Base-by-base conservation (phyloP, 192 early-diverging fungal species). In the Globomyces pollinis-pini region DNA sequence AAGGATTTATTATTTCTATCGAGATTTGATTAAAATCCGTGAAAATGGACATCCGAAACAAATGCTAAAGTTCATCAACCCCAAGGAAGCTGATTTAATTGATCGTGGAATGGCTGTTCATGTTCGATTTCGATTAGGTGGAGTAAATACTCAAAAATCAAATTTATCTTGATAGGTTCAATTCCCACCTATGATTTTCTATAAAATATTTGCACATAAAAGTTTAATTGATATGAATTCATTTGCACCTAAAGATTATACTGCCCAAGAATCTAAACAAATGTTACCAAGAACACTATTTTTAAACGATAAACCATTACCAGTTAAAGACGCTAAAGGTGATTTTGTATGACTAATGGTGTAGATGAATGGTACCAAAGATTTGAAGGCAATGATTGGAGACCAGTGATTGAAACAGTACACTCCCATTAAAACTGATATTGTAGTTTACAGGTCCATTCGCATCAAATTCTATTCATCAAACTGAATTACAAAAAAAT, bases 181-280 rank as follows among this genome's bases (percentile, higher is more conserved):
- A 15, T 84, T 84, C 53, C 81, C 81, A 23, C 81, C 81, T 15
- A 68, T 63, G 2, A 79, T 84, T 9, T 81, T 64, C 56, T 84
- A 84, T 71, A 84, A 84, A 52, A 81, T 84, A 8, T 84, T 70
- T 57, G 63, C 79, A 0, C 75, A 84, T 59, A 66, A 63, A 30
- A 63, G 53, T 16, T 50, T 81, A 50, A 63, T 84, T 9, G 81
- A 84, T 63, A 76, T 84, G 61, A 81, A 81, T 51, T 60, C 77
- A 6, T 84, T 84, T 57, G 67, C 74, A 43, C 81, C 81, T n/a
- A 57, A 79, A 2, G 73, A 84, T 59, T 84, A 84, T 55, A 82
- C 81, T 4, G 38, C 65, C 16, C 20, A 26, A 18, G 28, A 64
- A 4, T 43, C 33, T 29, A 79, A 78, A 43, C 63, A 73, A 32